Base-by-base conservation (phyloP, 1,284 basidiomycete genomes). In the Irpex rosettiformis region DNA sequence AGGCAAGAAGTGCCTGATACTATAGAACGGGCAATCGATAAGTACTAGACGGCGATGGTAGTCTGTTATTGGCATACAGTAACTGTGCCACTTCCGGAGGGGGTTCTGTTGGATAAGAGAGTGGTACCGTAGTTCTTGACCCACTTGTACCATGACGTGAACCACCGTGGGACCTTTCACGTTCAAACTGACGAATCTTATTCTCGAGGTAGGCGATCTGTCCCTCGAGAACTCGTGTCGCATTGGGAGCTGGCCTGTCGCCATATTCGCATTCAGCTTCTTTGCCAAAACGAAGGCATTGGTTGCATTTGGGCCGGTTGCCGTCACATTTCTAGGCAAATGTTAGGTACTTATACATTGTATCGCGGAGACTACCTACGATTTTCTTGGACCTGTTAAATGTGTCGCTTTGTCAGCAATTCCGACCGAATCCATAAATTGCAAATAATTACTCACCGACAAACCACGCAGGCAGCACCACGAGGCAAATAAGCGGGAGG, bases 1-100 rank as follows among this genome's bases (percentile, higher is more conserved):
- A 3, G 66, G 64, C 29, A 74, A 62, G 64, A 79, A 77, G 3
- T 67, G 60, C 30, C 70, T 64, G 22, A 75, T 60, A 33, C 73
- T 78, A 62, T 25, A 37, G 29, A 45, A 29, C 3, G 22, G n/a
- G n/a, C n/a, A n/a, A n/a, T n/a, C n/a, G n/a, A n/a, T n/a, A 10
- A 58, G 33, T 25, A 18, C 16, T 27, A 13, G 49, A 49, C 22
- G 7, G 29, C 2, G 18, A 55, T 22, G 24, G 7, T 21, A 2
- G 16, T 16, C 5, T 28, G 22, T 16, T 8, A 24, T 4, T 13
- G 7, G 30, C 60, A 42, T 24, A 61, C 59, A 61, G 25, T 25
- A 29, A 40, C 27, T 52, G 55, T 13, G 40, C 55, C 42, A 55
- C 55, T 11, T 57, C 40, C 10, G 40, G 42, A 29, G 59, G 56